Base-by-base conservation (phyloP, 140 eudicot genomes). In the Eryngium alpinum region DNA sequence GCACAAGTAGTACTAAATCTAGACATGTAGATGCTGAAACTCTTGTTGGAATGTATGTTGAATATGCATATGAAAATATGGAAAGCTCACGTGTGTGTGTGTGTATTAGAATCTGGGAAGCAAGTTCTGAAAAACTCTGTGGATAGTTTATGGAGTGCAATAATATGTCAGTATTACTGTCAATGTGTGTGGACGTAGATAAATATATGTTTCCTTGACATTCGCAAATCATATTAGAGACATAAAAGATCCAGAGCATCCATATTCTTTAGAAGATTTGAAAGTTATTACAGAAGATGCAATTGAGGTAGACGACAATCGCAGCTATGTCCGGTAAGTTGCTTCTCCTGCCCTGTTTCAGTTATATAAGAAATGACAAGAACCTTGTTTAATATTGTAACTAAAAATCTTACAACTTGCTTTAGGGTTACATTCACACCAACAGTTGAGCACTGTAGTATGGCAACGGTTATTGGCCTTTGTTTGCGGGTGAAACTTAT, bases 191-290 rank as follows among this genome's bases (percentile, higher is more conserved):
- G 29, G 52, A 10, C 12, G 60, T 53, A 18, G 46, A 32, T 32
- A 28, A 27, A 18, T 43, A 25, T 38, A 11, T 83, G 52, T 56
- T 50, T 87, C 81, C 97, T 95, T 92, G 88, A 82, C 87, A 27
- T 82, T 81, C 81, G 75, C 70, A 95, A 90, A 95, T 75, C 97
- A 95, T 91, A 88, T 95, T 85, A 91, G 98, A 88, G 99, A 95
- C 86, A 95, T 95, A 59, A 95, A 95, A 86, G 99, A 95, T 87
- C 99, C 99, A 32, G 99, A 95, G 81, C 99, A 95, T 87, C 99
- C 99, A 76, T 95, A 95, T 84, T 89, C 97, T 33, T 82, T 95
- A 83, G 99, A 95, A 87, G 97, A 95, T 86, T 85, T 95, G 82
- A 95, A 95, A 80, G 99, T 95, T 43, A 84, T 95, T 60, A 86